These are phyloP conservation scores for Fraxinus sp. DNA, from an alignment of 305 asterid species.

Conservation along the genomic window DNA sequence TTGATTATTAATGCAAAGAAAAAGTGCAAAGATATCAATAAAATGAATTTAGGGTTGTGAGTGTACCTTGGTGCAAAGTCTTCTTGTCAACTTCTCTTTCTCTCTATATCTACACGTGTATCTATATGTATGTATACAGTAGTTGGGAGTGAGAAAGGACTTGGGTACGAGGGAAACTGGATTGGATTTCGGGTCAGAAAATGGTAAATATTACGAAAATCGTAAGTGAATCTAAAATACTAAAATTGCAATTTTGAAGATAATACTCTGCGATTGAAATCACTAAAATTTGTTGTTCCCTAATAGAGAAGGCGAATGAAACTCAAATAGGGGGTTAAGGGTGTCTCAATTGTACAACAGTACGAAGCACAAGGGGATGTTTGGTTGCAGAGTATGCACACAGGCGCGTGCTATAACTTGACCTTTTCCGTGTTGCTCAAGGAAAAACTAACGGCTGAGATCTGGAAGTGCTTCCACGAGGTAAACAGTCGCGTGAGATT, in stretches of 20 bases:
- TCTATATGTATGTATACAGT: conserved; percentile 15
- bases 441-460: neutral
- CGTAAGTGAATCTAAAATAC: conserved; percentile 2
- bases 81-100: conserved; percentile 14
- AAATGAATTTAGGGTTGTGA: conserved; percentile 19
- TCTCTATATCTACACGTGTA: conserved; percentile 6
- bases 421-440: neutral
- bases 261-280: conserved; percentile 7
- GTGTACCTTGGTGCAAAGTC: conserved; percentile 27
- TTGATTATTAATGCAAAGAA: neutral
- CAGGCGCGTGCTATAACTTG: neutral
- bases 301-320: neutral
- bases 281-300: neutral
- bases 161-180: conserved; percentile 40
- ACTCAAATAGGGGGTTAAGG: neutral
- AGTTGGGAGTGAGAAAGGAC: conserved; percentile 24
- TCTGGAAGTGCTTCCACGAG: neutral
- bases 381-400: neutral
- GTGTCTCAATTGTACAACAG: neutral
- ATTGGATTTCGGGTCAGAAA: conserved; percentile 31
- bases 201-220: conserved; percentile 35
- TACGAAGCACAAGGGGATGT: neutral
- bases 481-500: neutral
- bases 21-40: conserved; percentile 4
- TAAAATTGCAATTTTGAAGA: neutral